These are phyloP conservation scores for Xylaria palmicola DNA, from an alignment of 495 filamentous ascomycete genomes.

Conservation along the genomic window DNA sequence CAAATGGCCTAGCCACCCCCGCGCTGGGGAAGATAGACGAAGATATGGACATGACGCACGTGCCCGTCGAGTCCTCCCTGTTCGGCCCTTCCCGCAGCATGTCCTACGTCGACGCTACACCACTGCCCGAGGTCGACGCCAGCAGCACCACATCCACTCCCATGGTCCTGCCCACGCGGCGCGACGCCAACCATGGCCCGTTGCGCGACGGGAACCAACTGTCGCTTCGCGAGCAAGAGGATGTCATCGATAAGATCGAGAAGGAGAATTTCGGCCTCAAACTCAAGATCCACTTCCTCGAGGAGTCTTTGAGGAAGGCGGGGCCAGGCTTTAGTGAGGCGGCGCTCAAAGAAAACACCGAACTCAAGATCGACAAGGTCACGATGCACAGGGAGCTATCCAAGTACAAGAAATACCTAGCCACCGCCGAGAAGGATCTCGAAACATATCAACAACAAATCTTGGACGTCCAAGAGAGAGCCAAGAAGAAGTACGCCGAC, in stretches of 20 bases:
- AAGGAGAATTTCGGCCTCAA: conserved; percentile 85
- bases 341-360: conserved; percentile 89
- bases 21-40: conserved; percentile 61
- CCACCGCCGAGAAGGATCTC: conserved; percentile 73
- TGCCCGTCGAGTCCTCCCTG: conserved; percentile 63
- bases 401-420: conserved; percentile 76
- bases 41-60: conserved; percentile 65
- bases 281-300: conserved; percentile 77
- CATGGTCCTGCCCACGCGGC: conserved; percentile 59
- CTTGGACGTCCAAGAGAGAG: conserved; percentile 73
- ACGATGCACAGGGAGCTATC: conserved; percentile 84
- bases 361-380: conserved; percentile 85
- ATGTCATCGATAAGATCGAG: conserved; percentile 90
- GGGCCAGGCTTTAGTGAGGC: conserved; percentile 85
- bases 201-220: conserved; percentile 81
- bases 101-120: conserved; percentile 52
- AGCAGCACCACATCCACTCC: conserved; percentile 83
- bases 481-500: conserved; percentile 70
- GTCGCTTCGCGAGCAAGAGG: conserved; percentile 90
- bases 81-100: conserved; percentile 60
- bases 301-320: conserved; percentile 74
- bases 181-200: conserved; percentile 58
- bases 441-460: conserved; percentile 77
- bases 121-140: conserved; percentile 66
- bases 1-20: conserved; percentile 62